These are phyloP conservation scores for Diplotaxis tenuifolia DNA, from an alignment of 345 rosid species.

Conservation along the genomic window DNA sequence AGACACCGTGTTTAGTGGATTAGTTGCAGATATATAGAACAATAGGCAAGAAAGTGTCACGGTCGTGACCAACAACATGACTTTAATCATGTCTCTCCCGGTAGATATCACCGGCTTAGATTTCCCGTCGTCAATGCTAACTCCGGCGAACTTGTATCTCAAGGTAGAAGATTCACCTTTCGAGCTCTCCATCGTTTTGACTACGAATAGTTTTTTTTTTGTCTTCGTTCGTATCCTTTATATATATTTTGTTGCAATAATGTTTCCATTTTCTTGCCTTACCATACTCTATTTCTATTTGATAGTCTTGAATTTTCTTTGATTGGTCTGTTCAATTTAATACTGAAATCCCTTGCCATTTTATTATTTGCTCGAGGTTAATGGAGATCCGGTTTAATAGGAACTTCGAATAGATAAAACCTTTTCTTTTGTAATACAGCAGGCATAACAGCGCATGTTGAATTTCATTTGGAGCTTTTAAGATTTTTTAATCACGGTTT, in stretches of 20 bases:
- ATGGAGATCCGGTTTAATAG: no score
- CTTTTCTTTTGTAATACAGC: no score
- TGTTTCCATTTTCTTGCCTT: not conserved
- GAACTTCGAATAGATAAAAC: no score
- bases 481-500: no score
- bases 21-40: slow-evolving; percentile 19
- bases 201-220: slow-evolving; percentile 5
- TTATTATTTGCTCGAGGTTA: no score
- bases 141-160: slow-evolving; percentile 18
- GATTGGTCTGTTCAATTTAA: not conserved
- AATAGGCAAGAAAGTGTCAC: slow-evolving; percentile 31
- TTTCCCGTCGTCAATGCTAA: not conserved
- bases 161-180: slow-evolving; percentile 19
- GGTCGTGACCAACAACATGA: slow-evolving; percentile 25
- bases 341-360: no score
- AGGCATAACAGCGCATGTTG: no score
- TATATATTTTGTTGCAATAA: not conserved
- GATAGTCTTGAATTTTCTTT: slow-evolving; percentile 18
- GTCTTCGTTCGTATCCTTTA: not conserved
- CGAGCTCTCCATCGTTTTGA: slow-evolving; percentile 21
- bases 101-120: slow-evolving; percentile 11
- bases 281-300: slow-evolving; percentile 2
- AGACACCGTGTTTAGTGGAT: slow-evolving; percentile 26
- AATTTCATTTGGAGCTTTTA: no score
- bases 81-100: slow-evolving; percentile 19